phyloP scores from a whole-genome alignment of 2,329 filamentous ascomycete species.

The Passalora sequoiae region DNA sequence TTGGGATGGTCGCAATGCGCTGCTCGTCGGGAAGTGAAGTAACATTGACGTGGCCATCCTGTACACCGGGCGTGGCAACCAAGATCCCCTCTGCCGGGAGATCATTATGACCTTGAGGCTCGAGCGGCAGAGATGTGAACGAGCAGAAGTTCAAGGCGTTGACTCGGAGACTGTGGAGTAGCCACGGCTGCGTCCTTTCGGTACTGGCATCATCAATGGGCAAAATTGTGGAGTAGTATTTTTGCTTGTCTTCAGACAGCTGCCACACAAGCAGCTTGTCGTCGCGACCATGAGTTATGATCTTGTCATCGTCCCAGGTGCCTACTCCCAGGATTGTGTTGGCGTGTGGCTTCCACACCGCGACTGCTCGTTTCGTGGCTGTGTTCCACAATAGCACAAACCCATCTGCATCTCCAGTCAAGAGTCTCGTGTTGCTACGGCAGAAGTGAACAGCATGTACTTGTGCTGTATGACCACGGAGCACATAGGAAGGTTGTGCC shows the following conservation, averaged over 20 bases:
- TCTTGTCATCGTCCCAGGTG: conserved; percentile 63
- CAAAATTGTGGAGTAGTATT: conserved; percentile 59
- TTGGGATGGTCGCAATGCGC: conserved; percentile 57
- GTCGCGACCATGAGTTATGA: conserved; percentile 93
- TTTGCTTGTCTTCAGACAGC: conserved; percentile 56
- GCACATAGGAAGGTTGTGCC: conserved; percentile 60
- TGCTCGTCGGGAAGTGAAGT: conserved; percentile 72
- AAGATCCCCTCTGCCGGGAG: conserved; percentile 45
- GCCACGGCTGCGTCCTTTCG: conserved; percentile 64
- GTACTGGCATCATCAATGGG: conserved; percentile 59
- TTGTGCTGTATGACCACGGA: conserved; percentile 78
- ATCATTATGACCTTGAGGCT: conserved; percentile 8
- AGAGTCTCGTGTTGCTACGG: conserved; percentile 65
- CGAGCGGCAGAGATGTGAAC: conserved; percentile 57
- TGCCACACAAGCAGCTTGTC: conserved; percentile 84
- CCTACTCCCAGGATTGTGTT: conserved; percentile 69
- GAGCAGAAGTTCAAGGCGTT: conserved; percentile 95
- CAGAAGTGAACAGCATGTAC: conserved; percentile 74
- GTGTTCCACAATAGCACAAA: conserved; percentile 85
- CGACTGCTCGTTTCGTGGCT: conserved; percentile 70
- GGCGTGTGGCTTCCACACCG: conserved; percentile 81
- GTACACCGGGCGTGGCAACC: conserved; percentile 65
- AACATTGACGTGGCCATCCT: conserved; percentile 63
- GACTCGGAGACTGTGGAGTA: conserved; percentile 76
- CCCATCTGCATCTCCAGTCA: conserved; percentile 85